These are phyloP conservation scores for Parastagonospora avenae DNA, from an alignment of 2,329 filamentous ascomycete genomes.

Conservation along the genomic window DNA sequence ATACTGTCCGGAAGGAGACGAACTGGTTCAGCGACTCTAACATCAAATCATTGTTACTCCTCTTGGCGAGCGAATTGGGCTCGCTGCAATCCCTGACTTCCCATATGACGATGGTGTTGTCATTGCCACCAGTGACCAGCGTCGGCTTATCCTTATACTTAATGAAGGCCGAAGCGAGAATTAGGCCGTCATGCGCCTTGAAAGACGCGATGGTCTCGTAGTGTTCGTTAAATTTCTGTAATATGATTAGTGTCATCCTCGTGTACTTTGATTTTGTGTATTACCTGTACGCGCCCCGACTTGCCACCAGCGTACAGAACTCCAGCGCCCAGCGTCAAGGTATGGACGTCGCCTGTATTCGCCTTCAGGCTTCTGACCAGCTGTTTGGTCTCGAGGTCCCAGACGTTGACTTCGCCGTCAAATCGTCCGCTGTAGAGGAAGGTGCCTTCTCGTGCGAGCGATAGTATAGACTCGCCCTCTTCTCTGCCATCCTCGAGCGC, in stretches of 20 bases:
- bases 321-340: slow-evolving; percentile 82
- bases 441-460: slow-evolving; percentile 83
- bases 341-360: slow-evolving; percentile 81
- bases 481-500: slow-evolving; percentile 64
- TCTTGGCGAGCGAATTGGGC: slow-evolving; percentile 51
- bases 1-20: slow-evolving; percentile 89
- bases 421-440: slow-evolving; percentile 92
- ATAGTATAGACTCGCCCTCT: slow-evolving; percentile 69
- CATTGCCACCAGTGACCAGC: slow-evolving; percentile 94
- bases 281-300: slow-evolving; percentile 81
- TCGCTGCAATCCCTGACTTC: slow-evolving; percentile 66
- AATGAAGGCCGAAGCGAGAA: slow-evolving; percentile 81
- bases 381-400: slow-evolving; percentile 95
- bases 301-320: slow-evolving; percentile 87
- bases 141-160: slow-evolving; percentile 73
- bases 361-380: slow-evolving; percentile 84
- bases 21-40: slow-evolving; percentile 74
- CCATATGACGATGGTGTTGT: slow-evolving; percentile 89
- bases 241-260: slow-evolving; percentile 19
- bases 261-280: background rate
- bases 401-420: slow-evolving; percentile 87
- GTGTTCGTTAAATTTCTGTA: slow-evolving; percentile 75
- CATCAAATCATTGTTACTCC: slow-evolving; percentile 68
- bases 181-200: slow-evolving; percentile 84
- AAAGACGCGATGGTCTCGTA: slow-evolving; percentile 80